A percentile compares a stretch with the other conserved stretches of the same genome.
Evolutionary conservation across 345 rosid genomes (phyloP).

Genomic region (Heritiera littoralis): DNA sequence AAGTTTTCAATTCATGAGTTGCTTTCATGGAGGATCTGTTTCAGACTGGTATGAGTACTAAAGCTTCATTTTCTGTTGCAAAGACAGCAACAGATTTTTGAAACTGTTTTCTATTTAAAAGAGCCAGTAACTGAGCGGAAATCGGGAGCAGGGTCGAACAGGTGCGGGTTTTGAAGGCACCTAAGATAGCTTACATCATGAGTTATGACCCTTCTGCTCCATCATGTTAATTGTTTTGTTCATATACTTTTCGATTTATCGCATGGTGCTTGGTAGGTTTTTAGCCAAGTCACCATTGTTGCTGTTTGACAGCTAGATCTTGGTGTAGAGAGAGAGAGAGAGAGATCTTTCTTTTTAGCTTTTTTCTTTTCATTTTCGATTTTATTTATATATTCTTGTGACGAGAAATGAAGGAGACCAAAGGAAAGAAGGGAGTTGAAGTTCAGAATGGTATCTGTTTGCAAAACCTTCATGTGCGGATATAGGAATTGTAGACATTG

Average conservation of each 20-base stretch:
- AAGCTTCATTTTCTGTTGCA: no score
- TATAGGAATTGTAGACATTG: not conserved
- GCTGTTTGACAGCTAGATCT: not conserved
- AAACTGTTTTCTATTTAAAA: no score
- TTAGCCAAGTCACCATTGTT: constrained; percentile 2
- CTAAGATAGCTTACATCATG: no score
- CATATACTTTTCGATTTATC: no score
- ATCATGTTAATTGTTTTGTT: no score
- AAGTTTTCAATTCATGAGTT: not conserved
- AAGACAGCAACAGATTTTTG: no score
- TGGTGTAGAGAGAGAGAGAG: not conserved
- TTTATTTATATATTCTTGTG: not conserved
- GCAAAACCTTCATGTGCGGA: not conserved
- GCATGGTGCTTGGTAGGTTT: not conserved
- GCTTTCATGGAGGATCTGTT: not conserved
- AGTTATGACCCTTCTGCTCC: no score
- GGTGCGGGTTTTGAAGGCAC: no score
- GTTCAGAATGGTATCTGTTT: not conserved
- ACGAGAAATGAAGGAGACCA: not conserved
- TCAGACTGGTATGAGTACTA: no score
- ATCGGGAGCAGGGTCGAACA: no score
- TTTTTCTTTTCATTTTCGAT: not conserved
- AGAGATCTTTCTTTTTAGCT: not conserved
- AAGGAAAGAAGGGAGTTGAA: not conserved
- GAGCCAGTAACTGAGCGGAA: no score